Evolutionary conservation across 768 basidiomycete genomes (phyloP).

Genomic region (Ephemerocybe angulata): DNA sequence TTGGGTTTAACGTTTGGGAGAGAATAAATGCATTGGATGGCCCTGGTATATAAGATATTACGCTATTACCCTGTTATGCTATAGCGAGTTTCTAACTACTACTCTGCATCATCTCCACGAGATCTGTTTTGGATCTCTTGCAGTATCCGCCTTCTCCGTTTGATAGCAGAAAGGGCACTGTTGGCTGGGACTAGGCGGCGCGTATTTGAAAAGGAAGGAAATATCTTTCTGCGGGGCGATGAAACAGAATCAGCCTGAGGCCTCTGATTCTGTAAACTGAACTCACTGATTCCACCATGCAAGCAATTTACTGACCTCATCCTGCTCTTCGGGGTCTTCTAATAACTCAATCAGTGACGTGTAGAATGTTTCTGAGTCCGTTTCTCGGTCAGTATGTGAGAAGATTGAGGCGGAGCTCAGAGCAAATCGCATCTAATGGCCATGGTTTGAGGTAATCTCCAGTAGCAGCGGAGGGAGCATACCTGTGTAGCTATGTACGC

Average conservation of each 20-base stretch:
- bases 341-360: background rate
- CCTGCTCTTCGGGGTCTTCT: constrained; percentile 1
- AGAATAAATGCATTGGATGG: too few species aligned
- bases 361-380: constrained; percentile 4
- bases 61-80: too few species aligned
- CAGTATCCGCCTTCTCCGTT: too few species aligned
- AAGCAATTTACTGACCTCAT: background rate
- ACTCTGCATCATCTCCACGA: too few species aligned
- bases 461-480: background rate
- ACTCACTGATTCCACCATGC: constrained; percentile 3
- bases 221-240: background rate
- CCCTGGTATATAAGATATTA: too few species aligned
- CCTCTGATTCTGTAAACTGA: background rate
- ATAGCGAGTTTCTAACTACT: too few species aligned
- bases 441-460: background rate
- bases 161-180: background rate
- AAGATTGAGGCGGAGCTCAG: background rate
- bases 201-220: background rate
- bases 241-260: background rate
- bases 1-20: too few species aligned
- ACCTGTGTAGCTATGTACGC: constrained; percentile 14
- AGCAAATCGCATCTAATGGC: background rate
- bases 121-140: too few species aligned
- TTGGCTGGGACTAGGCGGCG: background rate
- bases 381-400: background rate